Evolutionary conservation across 352 stramenopile species (phyloP).

Genomic region (Phytophthora megakarya): DNA sequence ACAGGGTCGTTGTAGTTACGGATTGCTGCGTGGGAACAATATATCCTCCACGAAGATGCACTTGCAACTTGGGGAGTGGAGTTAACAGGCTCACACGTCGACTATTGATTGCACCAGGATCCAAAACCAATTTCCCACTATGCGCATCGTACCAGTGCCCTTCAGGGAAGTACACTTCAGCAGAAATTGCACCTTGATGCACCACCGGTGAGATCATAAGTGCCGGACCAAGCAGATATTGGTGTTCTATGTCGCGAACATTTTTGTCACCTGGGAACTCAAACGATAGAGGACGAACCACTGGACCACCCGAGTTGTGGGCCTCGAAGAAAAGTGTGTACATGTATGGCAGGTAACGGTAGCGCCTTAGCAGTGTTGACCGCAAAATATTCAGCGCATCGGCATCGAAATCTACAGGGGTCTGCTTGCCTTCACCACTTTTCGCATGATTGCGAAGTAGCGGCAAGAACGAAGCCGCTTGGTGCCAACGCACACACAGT

Average conservation of each 20-base stretch:
- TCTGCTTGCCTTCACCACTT: constrained; percentile 42
- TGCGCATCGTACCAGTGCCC: constrained; percentile 71
- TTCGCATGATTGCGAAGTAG: constrained; percentile 80
- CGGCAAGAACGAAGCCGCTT: constrained; percentile 78
- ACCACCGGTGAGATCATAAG: constrained; percentile 85
- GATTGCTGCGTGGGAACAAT: constrained; percentile 70
- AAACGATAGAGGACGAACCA: constrained; percentile 62
- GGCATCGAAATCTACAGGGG: constrained; percentile 70
- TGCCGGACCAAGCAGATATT: constrained; percentile 74
- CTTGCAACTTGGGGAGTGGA: constrained; percentile 57
- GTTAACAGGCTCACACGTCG: constrained; percentile 51
- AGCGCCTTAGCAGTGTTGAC: constrained; percentile 62
- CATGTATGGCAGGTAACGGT: constrained; percentile 82
- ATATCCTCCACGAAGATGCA: constrained; percentile 67
- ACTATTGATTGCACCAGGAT: constrained; percentile 6
- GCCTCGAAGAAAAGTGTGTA: constrained; percentile 83
- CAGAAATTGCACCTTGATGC: constrained; percentile 59
- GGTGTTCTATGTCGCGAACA: constrained; percentile 50
- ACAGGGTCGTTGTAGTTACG: constrained; percentile 58
- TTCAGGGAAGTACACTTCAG: constrained; percentile 67
- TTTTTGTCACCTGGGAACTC: constrained; percentile 65
- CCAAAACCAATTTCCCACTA: constrained; percentile 46
- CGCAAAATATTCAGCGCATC: constrained; percentile 70
- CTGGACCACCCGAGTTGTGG: constrained; percentile 43
- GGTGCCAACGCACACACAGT: constrained; percentile 84